A percentile compares a stretch with the other conserved stretches of the same genome.
Conservation (phyloP, 495 filamentous ascomycete species). For the Schizothecium vesticola region DNA sequence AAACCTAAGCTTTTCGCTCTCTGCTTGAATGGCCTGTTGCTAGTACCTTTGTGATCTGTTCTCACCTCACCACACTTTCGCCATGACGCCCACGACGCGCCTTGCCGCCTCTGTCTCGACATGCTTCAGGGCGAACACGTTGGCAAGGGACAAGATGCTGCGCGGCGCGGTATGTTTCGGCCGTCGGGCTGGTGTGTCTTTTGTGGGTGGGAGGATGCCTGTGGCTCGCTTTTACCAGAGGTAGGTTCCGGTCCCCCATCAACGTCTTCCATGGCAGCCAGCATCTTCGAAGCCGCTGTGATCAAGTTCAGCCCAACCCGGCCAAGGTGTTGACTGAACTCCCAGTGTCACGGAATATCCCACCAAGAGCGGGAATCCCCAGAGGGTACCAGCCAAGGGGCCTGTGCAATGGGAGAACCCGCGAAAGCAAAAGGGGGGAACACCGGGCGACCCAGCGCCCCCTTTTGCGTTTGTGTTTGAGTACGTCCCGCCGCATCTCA, state of each 20-base stretch:
- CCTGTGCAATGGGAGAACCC: background rate
- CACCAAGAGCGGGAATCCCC: background rate
- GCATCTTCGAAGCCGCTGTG: background rate
- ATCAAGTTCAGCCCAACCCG: background rate
- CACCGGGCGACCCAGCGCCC: constrained; percentile 15
- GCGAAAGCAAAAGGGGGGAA: background rate
- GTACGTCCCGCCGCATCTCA: constrained; percentile 16
- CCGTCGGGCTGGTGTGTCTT: background rate
- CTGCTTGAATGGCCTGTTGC: background rate
- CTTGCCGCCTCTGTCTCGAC: background rate
- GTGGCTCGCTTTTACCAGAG: background rate
- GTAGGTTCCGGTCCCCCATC: background rate
- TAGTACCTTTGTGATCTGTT: background rate
- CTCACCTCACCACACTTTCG: background rate
- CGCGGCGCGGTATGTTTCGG: background rate
- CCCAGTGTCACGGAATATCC: background rate
- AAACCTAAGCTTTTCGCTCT: background rate
- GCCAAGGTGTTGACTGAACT: background rate
- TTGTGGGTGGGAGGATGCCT: background rate
- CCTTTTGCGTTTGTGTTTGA: constrained; percentile 37
- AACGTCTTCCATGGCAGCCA: background rate
- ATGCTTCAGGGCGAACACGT: background rate
- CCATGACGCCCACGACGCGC: background rate
- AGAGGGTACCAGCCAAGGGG: background rate
- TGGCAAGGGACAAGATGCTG: background rate